Evolutionary conservation across 208 protist genomes (phyloP).

Genomic region (Trypanosomatidae sp.): DNA sequence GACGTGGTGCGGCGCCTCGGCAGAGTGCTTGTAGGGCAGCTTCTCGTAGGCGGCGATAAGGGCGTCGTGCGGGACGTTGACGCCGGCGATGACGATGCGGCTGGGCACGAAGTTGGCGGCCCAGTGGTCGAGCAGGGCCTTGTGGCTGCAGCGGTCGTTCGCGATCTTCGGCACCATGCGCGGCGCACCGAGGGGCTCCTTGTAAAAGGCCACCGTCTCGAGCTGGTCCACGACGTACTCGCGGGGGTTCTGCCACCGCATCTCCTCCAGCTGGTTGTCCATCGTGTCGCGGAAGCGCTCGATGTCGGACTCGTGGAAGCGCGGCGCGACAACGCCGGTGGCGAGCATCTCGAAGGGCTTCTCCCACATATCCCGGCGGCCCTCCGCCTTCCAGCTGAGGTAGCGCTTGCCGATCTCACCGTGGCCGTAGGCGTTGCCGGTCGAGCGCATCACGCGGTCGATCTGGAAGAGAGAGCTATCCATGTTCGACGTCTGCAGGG

Average conservation of each 20-base stretch:
- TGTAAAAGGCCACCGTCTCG: conserved; percentile 89
- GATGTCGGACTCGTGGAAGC: conserved; percentile 80
- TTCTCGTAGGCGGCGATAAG: conserved; percentile 81
- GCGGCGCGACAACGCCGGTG: conserved; percentile 72
- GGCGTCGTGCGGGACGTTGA: conserved; percentile 81
- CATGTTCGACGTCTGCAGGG: conserved; percentile 88
- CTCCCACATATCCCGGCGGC: conserved; percentile 79
- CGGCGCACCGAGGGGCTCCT: conserved; percentile 79
- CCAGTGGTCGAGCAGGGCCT: conserved; percentile 78
- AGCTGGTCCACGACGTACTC: conserved; percentile 74
- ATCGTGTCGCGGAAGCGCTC: conserved; percentile 89
- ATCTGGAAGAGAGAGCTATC: conserved; percentile 85
- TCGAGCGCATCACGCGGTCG: conserved; percentile 79
- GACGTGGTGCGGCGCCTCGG: conserved; percentile 70
- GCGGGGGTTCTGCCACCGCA: conserved; percentile 77
- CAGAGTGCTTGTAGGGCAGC: conserved; percentile 77
- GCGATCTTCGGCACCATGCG: conserved; percentile 65
- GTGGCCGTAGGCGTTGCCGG: conserved; percentile 74
- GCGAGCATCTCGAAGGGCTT: conserved; percentile 71
- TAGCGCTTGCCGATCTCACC: conserved; percentile 77
- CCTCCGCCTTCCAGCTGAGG: conserved; percentile 75
- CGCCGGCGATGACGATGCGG: conserved; percentile 67
- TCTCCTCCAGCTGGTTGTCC: conserved; percentile 84
- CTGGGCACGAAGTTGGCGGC: conserved; percentile 60
- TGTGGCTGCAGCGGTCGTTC: conserved; percentile 80